Base-by-base conservation (phyloP, 495 filamentous ascomycete species). In the Achaetomiella virescens region DNA sequence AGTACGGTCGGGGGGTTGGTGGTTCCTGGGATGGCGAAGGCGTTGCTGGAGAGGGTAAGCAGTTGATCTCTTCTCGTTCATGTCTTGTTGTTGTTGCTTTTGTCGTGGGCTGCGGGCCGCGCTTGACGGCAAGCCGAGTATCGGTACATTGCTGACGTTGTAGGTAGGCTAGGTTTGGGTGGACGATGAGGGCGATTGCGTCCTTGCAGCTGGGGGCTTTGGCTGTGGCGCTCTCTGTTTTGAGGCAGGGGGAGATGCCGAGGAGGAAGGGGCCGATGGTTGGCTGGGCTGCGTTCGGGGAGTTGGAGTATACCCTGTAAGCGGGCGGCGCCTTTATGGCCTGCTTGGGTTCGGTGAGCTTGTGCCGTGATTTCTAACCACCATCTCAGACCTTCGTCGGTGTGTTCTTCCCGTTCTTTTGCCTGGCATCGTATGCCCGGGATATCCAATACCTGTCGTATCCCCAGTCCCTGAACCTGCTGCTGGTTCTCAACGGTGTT, bases 1-100 rank as follows among this genome's bases (percentile, higher is more conserved):
- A 82, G 79, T 9, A 81, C 78, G n/a, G 60, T 90, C 1, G 85
- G 84, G 2, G 85, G 85, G 18, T 79, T 87, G 25, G 70, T 89
- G 12, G 87, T 85, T 53, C 82, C 86, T 0, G 61, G 88, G 14
- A 79, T 84, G 58, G 70, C 88, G 5, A 75, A 85, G 58, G 63
- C 63, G 4, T 73, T 86, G 21, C 63, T 81, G 6, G 75, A 79
- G 0, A 52, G 59, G 3, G 61, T 88, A n/a, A n/a, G n/a, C n/a
- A n/a, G n/a, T n/a, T n/a, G n/a, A n/a, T n/a, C n/a, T n/a, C n/a
- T n/a, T n/a, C n/a, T n/a, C n/a, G n/a, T n/a, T n/a, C n/a, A n/a
- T n/a, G n/a, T n/a, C n/a, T n/a, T n/a, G n/a, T n/a, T n/a, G n/a
- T n/a, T n/a, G n/a, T n/a, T n/a, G n/a, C n/a, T n/a, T n/a, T n/a